phyloP scores from a whole-genome alignment of 1,284 basidiomycete genomes.

The Bjerkandera adusta region DNA sequence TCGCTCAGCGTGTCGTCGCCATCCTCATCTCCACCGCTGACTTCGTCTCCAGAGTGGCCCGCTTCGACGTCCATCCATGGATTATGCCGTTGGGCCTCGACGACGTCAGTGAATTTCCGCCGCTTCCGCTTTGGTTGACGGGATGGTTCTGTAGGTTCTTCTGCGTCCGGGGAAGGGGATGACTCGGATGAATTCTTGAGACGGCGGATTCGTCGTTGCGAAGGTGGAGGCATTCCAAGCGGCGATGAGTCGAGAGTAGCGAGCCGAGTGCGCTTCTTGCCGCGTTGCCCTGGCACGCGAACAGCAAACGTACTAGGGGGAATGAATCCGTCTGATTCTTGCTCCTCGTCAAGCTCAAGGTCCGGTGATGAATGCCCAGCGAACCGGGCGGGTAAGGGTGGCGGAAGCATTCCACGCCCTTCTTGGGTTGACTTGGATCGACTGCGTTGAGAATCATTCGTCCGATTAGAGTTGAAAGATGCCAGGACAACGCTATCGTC shows the following conservation, averaged over 20 bases:
- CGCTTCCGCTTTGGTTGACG: slow-evolving; percentile 34
- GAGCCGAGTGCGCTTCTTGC: slow-evolving; percentile 33
- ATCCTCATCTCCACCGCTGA: slow-evolving; percentile 58
- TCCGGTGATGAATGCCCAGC: slow-evolving; percentile 19
- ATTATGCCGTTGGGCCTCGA: slow-evolving; percentile 39
- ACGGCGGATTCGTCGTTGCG: slow-evolving; percentile 45
- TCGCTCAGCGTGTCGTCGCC: slow-evolving; percentile 63
- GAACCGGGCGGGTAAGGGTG: slow-evolving; percentile 35
- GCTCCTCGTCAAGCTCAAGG: slow-evolving; percentile 8
- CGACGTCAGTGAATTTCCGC: slow-evolving; percentile 31
- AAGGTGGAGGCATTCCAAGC: slow-evolving; percentile 35
- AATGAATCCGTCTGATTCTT: slow-evolving; percentile 5
- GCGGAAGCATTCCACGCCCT: slow-evolving; percentile 38
- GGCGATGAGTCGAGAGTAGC: slow-evolving; percentile 39
- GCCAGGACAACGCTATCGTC: not conserved
- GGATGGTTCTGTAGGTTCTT: slow-evolving; percentile 20
- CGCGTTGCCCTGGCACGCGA: slow-evolving; percentile 38
- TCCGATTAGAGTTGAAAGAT: not conserved
- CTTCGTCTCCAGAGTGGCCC: slow-evolving; percentile 77
- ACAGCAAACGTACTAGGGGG: slow-evolving; percentile 52
- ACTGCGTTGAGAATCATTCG: not conserved
- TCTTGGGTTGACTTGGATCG: too few species aligned
- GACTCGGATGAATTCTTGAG: too few species aligned
- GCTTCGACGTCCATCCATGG: slow-evolving; percentile 67
- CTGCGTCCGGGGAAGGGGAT: slow-evolving; percentile 26